Evolutionary conservation across 192 early-diverging fungal genomes (phyloP), one percentile per base, ranked within the genome.

Genomic region (Coemansia aciculifera): DNA sequence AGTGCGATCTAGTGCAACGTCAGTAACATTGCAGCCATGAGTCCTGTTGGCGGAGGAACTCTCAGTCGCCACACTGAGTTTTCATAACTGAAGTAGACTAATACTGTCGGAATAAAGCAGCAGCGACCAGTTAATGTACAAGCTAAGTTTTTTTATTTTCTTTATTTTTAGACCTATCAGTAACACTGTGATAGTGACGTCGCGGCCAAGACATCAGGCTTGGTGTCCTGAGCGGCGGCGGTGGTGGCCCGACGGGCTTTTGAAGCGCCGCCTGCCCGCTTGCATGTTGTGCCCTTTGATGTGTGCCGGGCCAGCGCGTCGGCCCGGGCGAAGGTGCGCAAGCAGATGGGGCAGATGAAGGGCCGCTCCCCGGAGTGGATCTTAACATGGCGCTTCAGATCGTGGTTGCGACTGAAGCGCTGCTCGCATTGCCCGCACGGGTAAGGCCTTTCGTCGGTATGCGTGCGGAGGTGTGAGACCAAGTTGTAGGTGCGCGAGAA

Each of bases 401-500:
- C 92, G 64, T 94, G 92, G 68, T 93, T 90, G 59, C 93, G 80
- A 38, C 86, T 85, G 62, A 94, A 94, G 17, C 90, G 78, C 66
- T 81, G 75, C 39, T 82, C 78, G 75, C 93, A 94, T 27, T 74
- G 73, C 12, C 75, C 73, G 73, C 90, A 91, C 19, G 81, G 78
- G 78, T 86, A 95, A 0, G 91, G 90, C 13, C 91, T 84, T 62
- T 90, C 89, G 40, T 87, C 85, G 0, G 89, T 89, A 79, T 97
- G 95, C 13, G 90, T 92, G 37, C 87, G 77, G 59, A 89, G 85
- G 65, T 98, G 94, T 29, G 88, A 89, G 69, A 92, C 91, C 19
- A 98, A 79, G 81, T 96, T 98, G 70, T 94, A 98, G 24, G 86
- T 86, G 36, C 95, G 85, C 7, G 91, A 91, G 78, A 98, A 98